Evolutionary conservation across 176 grass and related monocot species (phyloP), one percentile per base, ranked within the genome.

Genomic region (Tuctoria greenei): DNA sequence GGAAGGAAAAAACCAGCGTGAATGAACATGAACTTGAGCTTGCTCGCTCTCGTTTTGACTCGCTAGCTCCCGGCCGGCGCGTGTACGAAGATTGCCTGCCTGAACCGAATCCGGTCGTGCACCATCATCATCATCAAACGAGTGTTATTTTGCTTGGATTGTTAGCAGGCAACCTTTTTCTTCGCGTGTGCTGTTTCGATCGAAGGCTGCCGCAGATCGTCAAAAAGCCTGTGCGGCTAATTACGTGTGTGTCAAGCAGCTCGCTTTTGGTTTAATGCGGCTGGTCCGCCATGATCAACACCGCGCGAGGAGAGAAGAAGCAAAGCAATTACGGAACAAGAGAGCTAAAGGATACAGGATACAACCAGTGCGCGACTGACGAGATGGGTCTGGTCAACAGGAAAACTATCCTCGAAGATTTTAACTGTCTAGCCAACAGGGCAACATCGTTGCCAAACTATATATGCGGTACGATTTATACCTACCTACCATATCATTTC

Each of bases 231-330:
- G 57, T 60, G 57, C 25, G 24, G 8, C 2, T 14, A 13, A 20
- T 7, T 20, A 20, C 5, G 6, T 1, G 17, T 51, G 14, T 3
- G 16, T 5, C 31, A 5, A 47, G 45, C 3, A 11, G 21, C 4
- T 28, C 26, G 37, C 72, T 75, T 75, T 62, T 12, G 57, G 36
- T 40, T 57, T 62, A 62, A 62, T 75, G 58, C 73, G 45, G 4
- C 8, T 44, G 40, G n/a, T 10, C 6, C 57, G 21, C 5, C 41
- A 45, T 27, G 17, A 43, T 20, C 45, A 47, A 5, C 14, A 47
- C 0, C 11, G 43, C 43, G 43, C 43, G 45, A 4, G 3, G 4
- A 42, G 56, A 11, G 59, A 47, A 47, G 3, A 24, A 76, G 64
- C 59, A 76, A 36, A 42, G 56, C 20, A 15, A 34, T n/a, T n/a